These are phyloP conservation scores for Rhododendron molle DNA, from an alignment of 148 eudicot genomes.

Conservation along the genomic window DNA sequence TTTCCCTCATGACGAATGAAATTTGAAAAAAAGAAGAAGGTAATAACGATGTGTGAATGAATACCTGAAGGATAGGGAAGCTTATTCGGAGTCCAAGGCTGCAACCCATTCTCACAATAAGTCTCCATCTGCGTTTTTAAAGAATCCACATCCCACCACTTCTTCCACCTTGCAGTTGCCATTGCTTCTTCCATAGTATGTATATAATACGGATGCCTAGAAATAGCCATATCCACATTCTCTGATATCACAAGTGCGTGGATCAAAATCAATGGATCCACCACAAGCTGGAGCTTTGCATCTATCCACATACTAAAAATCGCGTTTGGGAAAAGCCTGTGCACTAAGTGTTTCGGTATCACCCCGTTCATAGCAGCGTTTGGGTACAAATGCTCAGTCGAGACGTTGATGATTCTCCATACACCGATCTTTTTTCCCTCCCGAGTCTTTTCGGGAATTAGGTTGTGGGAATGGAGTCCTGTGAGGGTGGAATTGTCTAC, in stretches of 20 bases:
- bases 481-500: slow-evolving; percentile 64
- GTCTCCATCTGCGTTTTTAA: slow-evolving; percentile 75
- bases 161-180: slow-evolving; percentile 94
- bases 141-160: slow-evolving; percentile 73
- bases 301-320: slow-evolving; percentile 84
- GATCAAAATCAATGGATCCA: slow-evolving; percentile 80
- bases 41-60: neutral
- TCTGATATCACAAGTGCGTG: slow-evolving; percentile 64
- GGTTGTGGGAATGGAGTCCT: slow-evolving; percentile 46
- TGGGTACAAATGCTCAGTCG: slow-evolving; percentile 32
- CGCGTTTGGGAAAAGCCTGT: slow-evolving; percentile 79
- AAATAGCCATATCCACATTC: slow-evolving; percentile 79
- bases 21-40: too few species aligned
- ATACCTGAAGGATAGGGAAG: slow-evolving; percentile 86
- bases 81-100: slow-evolving; percentile 74
- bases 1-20: too few species aligned
- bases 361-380: slow-evolving; percentile 85
- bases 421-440: slow-evolving; percentile 49
- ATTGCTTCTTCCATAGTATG: slow-evolving; percentile 95
- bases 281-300: slow-evolving; percentile 78
- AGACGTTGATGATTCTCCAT: slow-evolving; percentile 71
- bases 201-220: slow-evolving; percentile 60
- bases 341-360: slow-evolving; percentile 79
- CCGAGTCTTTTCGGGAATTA: slow-evolving; percentile 32
- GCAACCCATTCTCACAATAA: slow-evolving; percentile 78